Percentiles rank a stretch among this genome's conserved stretches.
Evolutionary conservation across 257 asterid genomes (phyloP).

Genomic region (Fraxinus excelsior): DNA sequence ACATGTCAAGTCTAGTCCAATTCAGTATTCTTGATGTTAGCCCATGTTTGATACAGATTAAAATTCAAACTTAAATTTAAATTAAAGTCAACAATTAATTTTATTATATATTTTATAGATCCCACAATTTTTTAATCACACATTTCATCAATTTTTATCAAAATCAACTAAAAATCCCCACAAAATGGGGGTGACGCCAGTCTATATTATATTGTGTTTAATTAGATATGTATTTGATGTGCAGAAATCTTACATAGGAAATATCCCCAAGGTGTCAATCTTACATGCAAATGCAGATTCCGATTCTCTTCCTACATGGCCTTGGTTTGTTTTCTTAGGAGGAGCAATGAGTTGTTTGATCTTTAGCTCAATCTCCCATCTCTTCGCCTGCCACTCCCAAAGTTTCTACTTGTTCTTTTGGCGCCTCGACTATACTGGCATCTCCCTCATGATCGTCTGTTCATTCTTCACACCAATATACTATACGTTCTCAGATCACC

Average conservation of each 20-base stretch:
- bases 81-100: no score
- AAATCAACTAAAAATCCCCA: no score
- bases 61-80: no score
- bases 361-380: slow-evolving; percentile 79
- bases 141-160: no score
- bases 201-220: not conserved
- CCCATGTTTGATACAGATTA: no score
- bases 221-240: not conserved
- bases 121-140: no score
- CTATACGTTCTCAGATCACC: slow-evolving; percentile 70
- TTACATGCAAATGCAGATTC: slow-evolving; percentile 29
- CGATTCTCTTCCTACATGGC: slow-evolving; percentile 63
- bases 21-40: no score
- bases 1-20: not conserved
- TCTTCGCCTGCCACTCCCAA: slow-evolving; percentile 83
- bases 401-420: slow-evolving; percentile 80
- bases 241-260: slow-evolving; percentile 58
- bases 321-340: slow-evolving; percentile 82
- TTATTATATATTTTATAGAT: no score
- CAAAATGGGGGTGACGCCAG: not conserved
- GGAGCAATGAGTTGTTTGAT: slow-evolving; percentile 87
- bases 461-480: slow-evolving; percentile 85
- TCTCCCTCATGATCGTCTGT: slow-evolving; percentile 77
- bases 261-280: slow-evolving; percentile 42
- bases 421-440: slow-evolving; percentile 92